Evolutionary conservation across 176 grass and related monocot species (phyloP), one percentile per base, ranked within the genome.

Genomic region (Oryza australiensis): DNA sequence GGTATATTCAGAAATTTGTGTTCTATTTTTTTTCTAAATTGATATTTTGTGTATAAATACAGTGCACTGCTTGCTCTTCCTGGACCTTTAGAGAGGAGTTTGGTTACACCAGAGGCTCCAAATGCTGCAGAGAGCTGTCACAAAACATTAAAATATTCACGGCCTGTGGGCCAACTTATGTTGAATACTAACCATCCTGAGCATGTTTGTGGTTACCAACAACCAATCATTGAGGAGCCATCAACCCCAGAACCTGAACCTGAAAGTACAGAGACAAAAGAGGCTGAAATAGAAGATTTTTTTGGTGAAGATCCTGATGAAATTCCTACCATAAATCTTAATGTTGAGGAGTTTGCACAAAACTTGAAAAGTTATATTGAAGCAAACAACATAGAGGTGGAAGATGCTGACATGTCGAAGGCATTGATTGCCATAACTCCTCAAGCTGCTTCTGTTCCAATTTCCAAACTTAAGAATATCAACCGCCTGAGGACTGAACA

Each of bases 161-260:
- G 79, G 33, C 62, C 59, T 51, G 18, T 73, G 26, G 83, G 66
- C 66, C 86, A 91, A 86, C 76, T 91, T 75, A 80, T 80, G 35
- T 83, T 74, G 73, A 70, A 34, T 45, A 34, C 78, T 73, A 26
- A 37, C 33, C 80, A 63, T 84, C 83, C 66, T 72, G 55, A 66
- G 59, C 69, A 80, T 75, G 70, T 62, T 71, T 71, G 41, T n/a
- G n/a, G n/a, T 28, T 80, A 82, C 26, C 84, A 73, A 30, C 82
- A 94, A 75, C 94, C 89, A 57, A 94, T 97, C 32, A 91, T 94
- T 57, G 94, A 97, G 78, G 94, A 97, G 84, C 94, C 94, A 80
- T 78, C 82, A 64, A 91, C 79, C 62, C 94, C 94, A 45, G 94
- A 97, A 83, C 79, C 88, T 46, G 88, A 93, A 85, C 59, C 83